Evolutionary conservation across 1,139 yeast genomes (phyloP), one percentile per base, ranked within the genome.

Genomic region (Candida freyschussii): DNA sequence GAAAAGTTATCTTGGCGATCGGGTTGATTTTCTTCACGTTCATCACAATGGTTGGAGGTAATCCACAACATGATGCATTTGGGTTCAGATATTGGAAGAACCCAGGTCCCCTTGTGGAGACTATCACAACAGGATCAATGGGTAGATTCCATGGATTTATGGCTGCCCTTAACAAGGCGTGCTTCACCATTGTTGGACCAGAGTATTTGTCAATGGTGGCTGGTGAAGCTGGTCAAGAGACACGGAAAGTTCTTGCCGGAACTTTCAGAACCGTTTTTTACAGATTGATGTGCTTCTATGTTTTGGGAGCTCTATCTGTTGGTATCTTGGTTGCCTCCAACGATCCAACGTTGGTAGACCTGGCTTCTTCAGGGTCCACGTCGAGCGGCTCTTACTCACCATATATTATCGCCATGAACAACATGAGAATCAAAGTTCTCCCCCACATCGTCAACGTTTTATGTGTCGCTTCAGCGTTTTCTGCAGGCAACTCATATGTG

Each of bases 1-100:
- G 81, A 27, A 84, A 84, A 53, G 72, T 84, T 26, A 43, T 81
- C 4, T 66, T 84, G 39, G 80, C 83, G 40, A 55, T 79, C 27
- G 94, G 91, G 1, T 67, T 84, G 33, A 71, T 84, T 37, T 54
- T 80, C 25, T 78, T 82, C 59, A 78, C 89, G 0, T 73, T 84
- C 42, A 56, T 84, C 40, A 68, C 85, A 15, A 82, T 84, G 86
- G 77, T 80, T 50, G 95, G 95, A 22, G 95, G 93, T 20, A 83
- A 82, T 53, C 86, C 87, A 20, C 53, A 64, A 34, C 73, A 66
- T 39, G 80, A 78, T 51, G 73, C 74, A 4, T 69, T 75, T 48
- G 87, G 87, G 1, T 79, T 79, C 63, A 67, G 77, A 35, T 78
- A 72, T 55, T 79, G 86, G 86, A 67, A 70, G 35, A 52, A 69